Evolutionary conservation across 306 rosid genomes (phyloP), one percentile per base, ranked within the genome.

Genomic region (Vachellia pachyceras): DNA sequence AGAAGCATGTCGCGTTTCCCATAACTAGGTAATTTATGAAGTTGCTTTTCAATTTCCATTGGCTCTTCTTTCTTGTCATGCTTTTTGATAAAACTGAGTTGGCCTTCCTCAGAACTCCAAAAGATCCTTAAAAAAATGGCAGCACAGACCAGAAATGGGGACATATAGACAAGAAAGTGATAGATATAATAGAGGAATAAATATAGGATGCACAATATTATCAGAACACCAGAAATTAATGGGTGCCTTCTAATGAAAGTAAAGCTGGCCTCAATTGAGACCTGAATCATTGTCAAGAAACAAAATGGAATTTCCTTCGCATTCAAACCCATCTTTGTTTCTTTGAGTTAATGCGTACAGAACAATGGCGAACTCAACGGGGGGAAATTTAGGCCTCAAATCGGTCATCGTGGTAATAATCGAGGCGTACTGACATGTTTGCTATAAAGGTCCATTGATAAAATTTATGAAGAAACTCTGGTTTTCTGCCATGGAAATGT

Each of bases 41-140:
- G 6, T 9, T 52, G 65, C 40, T 44, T 35, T 54, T 86, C 81
- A 18, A 46, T 37, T 35, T 7, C 85, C 46, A 37, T 78, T 4
- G 60, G 17, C 29, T 86, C 81, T 75, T 35, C 72, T 20, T 50
- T 76, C 23, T 25, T 88, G 13, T 82, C 75, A 11, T 73, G 77
- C 7, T 6, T 39, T 72, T 82, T 87, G 77, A 35, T 80, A 69
- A 67, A 77, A 58, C 13, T 80, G 78, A 86, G 72, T 36, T 72
- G 63, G 61, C 89, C 82, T 76, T 86, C 81, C 77, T 90, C 94
- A 47, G 99, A 92, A 85, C 91, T 92, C 94, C 94, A 86, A 80
- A 92, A 89, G 12, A 89, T 77, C 84, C 81, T 85, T 37, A 93
- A 57, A 64, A 93, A 85, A 80, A 92, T 20, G 54, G 87, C 85